These are phyloP conservation scores for Thielaviopsis musarum DNA, from an alignment of 2,329 filamentous ascomycete species.

Conservation along the genomic window DNA sequence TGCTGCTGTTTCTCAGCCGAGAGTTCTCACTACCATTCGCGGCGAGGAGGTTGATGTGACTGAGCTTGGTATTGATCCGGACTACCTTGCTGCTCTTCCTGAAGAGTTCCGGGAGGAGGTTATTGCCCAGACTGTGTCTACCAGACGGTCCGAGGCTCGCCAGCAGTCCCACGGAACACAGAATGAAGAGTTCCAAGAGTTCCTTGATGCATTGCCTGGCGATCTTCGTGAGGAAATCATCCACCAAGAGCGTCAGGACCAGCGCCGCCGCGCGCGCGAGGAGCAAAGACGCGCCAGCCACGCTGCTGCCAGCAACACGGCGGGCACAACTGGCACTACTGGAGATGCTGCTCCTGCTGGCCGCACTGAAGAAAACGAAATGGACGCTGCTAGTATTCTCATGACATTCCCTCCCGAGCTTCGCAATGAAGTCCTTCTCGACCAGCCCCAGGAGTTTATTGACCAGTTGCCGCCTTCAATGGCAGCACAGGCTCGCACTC, in stretches of 20 bases:
- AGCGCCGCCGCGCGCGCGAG: slow-evolving; percentile 73
- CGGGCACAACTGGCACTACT: slow-evolving; percentile 19
- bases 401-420: slow-evolving; percentile 75
- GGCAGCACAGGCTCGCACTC: slow-evolving; percentile 66
- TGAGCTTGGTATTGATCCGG: slow-evolving; percentile 79
- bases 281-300: slow-evolving; percentile 54
- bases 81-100: slow-evolving; percentile 91
- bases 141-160: slow-evolving; percentile 62
- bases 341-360: neutral
- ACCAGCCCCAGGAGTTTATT: slow-evolving; percentile 79
- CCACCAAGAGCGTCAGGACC: slow-evolving; percentile 76
- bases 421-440: slow-evolving; percentile 72
- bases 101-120: slow-evolving; percentile 95
- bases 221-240: slow-evolving; percentile 84
- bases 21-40: slow-evolving; percentile 68
- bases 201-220: slow-evolving; percentile 78
- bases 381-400: slow-evolving; percentile 85
- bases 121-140: slow-evolving; percentile 74
- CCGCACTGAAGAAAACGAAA: slow-evolving; percentile 34
- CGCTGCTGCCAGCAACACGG: slow-evolving; percentile 33
- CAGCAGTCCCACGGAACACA: slow-evolving; percentile 54
- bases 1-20: slow-evolving; percentile 18
- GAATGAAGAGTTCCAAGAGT: slow-evolving; percentile 78
- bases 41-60: slow-evolving; percentile 87
- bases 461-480: slow-evolving; percentile 72